Evolutionary conservation across 2,329 filamentous ascomycete species (phyloP), one percentile per base, ranked within the genome.

Genomic region (Pseudohalonectria lignicola): DNA sequence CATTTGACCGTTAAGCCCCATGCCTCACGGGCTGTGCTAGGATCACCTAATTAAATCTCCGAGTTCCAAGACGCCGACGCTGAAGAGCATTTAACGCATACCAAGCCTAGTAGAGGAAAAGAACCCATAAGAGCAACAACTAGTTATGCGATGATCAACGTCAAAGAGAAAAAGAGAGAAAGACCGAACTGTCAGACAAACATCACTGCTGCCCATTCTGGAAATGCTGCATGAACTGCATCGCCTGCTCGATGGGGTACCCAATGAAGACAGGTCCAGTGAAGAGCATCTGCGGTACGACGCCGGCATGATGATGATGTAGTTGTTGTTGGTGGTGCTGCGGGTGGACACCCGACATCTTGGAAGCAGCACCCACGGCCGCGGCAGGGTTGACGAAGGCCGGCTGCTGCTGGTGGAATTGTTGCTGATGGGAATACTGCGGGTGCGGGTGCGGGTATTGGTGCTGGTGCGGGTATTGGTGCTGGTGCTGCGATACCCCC

Each of bases 211-310:
- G 19, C 10, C 33, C 19, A 19, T 37, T 45, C 54, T 65, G 67
- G 42, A 67, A 71, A 39, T 76, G 68, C 47, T 82, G 78, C 65
- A 93, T 72, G 37, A 93, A 71, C 39, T 75, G 69, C 18, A 85
- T 73, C n/a, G 85, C 83, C 54, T 93, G 80, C 42, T 93, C 85
- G 43, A 86, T 74, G 9, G 82, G 78, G 52, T 94, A 95, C 0
- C 90, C 90, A 49, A 96, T 86, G 53, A 95, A 95, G 1, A 95
- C 87, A 0, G 90, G 90, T 0, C 90, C 90, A 8, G 85, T 94
- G 53, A 95, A 94, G 1, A 93, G 68, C 74, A 95, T 82, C 49
- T 82, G 80, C 9, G 84, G 74, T 9, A 45, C 41, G 17, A 15
- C 20, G 5, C 10, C 13, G 4, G 7, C 4, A 5, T 13, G 20